Base-by-base conservation (phyloP, 2,329 filamentous ascomycete genomes). In the Penicillium freii region DNA sequence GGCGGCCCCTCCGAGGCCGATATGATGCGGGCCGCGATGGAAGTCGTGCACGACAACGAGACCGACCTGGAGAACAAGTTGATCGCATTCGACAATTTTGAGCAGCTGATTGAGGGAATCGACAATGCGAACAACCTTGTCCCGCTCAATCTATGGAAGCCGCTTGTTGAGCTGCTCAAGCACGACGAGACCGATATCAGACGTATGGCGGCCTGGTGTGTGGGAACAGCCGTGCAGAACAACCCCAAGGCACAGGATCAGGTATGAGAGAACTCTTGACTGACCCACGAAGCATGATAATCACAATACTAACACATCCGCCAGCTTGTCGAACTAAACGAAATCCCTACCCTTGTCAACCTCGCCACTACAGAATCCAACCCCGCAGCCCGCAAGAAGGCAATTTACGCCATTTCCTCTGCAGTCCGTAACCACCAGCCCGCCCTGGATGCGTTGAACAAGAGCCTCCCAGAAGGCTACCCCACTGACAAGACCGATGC, bases 41-140 rank as follows among this genome's bases (percentile, higher is more conserved):
- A 83, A 29, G 85, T 89, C 56, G 88, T 97, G 70, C 82, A 81
- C 10, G 85, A 86, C 19, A 78, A 85, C 9, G 82, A 88, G 56
- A 79, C 88, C 55, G 83, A 84, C 4, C 81, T 93, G 49, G 88
- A 91, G 43, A 85, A 91, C 76, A 91, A 90, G 74, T 77, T 95
- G 53, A 84, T 87, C 57, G 92, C 92, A 38, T 95, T 96, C 76
- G 92, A 96, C 82, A 96, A 97, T 78, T 89, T 97, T 62, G 92
- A 96, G 78, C 91, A 96, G 75, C 81, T 96, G 58, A 88, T 97
- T 68, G 92, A 97, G 80, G 87, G 85, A 62, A 86, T 97, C 67
- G 94, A 99, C 81, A 99, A 99, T 74, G 93, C 94, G 57, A 99
- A 97, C 80, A 95, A 97, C 77, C 84, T 99, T 66, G 87, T 87